phyloP scores from a whole-genome alignment of 2,329 filamentous ascomycete genomes.

The Colletotrichum falcatum region DNA sequence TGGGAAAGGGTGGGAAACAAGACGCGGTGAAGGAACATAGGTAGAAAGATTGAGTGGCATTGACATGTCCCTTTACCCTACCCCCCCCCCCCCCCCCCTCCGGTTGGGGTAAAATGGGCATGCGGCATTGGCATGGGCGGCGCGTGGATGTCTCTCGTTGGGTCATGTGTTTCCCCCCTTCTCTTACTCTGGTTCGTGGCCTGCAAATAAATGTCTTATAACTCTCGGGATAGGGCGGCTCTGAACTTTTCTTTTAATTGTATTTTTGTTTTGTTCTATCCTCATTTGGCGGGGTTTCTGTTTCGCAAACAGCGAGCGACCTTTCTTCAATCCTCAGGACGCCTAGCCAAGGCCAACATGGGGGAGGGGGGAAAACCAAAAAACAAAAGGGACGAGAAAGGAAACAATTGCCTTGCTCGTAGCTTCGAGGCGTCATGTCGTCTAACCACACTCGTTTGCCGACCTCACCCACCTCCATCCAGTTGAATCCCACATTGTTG shows the following conservation, averaged over 20 bases:
- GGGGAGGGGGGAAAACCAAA: too few species aligned
- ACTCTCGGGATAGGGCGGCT: slow-evolving; percentile 23
- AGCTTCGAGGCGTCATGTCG: slow-evolving; percentile 7
- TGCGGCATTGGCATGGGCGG: slow-evolving; percentile 29
- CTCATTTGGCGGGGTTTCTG: slow-evolving; percentile 24
- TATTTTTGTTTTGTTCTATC: neutral
- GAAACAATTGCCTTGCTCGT: slow-evolving; percentile 3
- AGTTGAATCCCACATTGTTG: slow-evolving; percentile 11
- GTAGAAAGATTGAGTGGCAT: neutral
- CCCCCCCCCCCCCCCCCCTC: neutral
- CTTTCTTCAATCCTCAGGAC: neutral
- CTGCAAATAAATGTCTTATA: slow-evolving; percentile 38
- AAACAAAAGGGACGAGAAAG: neutral
- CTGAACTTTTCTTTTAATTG: slow-evolving; percentile 16
- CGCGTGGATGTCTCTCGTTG: slow-evolving; percentile 37
- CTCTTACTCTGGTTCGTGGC: slow-evolving; percentile 28
- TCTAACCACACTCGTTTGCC: slow-evolving; percentile 18
- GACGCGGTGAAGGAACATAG: slow-evolving; percentile 40
- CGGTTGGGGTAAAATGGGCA: slow-evolving; percentile 17
- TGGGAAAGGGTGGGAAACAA: slow-evolving; percentile 13
- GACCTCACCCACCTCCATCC: slow-evolving; percentile 8
- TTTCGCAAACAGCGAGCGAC: slow-evolving; percentile 34
- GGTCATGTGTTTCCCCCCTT: neutral
- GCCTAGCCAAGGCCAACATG: slow-evolving; percentile 1
- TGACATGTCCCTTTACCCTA: neutral